These are phyloP conservation scores for Leishmania gerbilli DNA, from an alignment of 208 protist genomes.

Conservation along the genomic window DNA sequence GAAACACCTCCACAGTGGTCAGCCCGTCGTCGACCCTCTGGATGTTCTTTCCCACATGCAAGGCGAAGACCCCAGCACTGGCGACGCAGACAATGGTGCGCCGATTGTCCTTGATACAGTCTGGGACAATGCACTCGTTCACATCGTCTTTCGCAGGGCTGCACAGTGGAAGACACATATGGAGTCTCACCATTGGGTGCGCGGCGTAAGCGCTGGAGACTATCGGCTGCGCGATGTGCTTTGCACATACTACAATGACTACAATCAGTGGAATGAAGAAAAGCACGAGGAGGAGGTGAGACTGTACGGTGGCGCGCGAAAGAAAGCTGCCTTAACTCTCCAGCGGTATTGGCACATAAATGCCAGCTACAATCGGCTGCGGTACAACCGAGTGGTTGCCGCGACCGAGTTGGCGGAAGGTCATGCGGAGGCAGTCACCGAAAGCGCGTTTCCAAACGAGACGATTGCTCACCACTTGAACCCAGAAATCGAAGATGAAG, in stretches of 20 bases:
- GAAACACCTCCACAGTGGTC: slow-evolving; percentile 36
- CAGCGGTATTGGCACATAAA: slow-evolving; percentile 82
- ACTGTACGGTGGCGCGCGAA: slow-evolving; percentile 19
- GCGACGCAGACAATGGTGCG: slow-evolving; percentile 7
- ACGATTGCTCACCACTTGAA: slow-evolving; percentile 43
- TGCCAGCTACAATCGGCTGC: slow-evolving; percentile 80
- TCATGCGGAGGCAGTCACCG: slow-evolving; percentile 38
- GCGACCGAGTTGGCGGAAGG: slow-evolving; percentile 46
- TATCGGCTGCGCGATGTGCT: slow-evolving; percentile 76
- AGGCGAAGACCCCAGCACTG: slow-evolving; percentile 2
- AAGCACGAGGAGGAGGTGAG: slow-evolving; percentile 28
- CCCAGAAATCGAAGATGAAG: slow-evolving; percentile 33
- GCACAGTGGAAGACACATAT: slow-evolving; percentile 67
- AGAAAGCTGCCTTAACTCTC: slow-evolving; percentile 43
- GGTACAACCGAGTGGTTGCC: slow-evolving; percentile 87
- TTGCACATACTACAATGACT: slow-evolving; percentile 75
- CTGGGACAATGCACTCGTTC: slow-evolving; percentile 50
- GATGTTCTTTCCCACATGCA: slow-evolving; percentile 72
- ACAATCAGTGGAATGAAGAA: slow-evolving; percentile 66
- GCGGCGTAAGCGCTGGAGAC: slow-evolving; percentile 42
- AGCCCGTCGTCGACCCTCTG: slow-evolving; percentile 71
- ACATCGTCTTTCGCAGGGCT: slow-evolving; percentile 73
- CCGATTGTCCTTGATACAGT: neutral
- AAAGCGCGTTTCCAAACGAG: slow-evolving; percentile 55
- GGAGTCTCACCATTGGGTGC: slow-evolving; percentile 47